Percentiles rank a stretch among this genome's conserved stretches.
phyloP scores from a whole-genome alignment of 2,329 filamentous ascomycete genomes.

The Nothophoma quercina region DNA sequence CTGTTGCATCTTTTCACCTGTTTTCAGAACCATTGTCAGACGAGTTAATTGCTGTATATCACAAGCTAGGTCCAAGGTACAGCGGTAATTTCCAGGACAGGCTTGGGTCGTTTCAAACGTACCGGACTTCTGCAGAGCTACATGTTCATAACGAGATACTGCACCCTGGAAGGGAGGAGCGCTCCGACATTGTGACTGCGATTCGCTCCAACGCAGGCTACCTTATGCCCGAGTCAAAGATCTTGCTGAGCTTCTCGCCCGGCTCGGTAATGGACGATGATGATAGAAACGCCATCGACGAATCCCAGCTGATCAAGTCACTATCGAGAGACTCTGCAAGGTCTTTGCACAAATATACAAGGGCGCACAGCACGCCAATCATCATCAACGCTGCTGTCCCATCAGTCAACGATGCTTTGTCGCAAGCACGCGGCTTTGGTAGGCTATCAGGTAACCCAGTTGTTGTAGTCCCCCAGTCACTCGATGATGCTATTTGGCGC shows the following conservation, averaged over 20 bases:
- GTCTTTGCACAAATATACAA: conserved; percentile 72
- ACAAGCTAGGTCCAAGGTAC: conserved; percentile 87
- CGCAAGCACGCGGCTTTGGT: conserved; percentile 79
- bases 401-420: conserved; percentile 87
- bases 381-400: conserved; percentile 89
- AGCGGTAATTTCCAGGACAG: conserved; percentile 97
- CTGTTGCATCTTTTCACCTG: conserved; percentile 85
- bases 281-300: conserved; percentile 73
- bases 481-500: conserved; percentile 93
- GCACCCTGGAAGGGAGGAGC: conserved; percentile 87
- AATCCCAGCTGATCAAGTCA: conserved; percentile 77
- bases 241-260: conserved; percentile 84
- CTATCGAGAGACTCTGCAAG: conserved; percentile 76
- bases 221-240: conserved; percentile 80
- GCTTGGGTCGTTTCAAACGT: conserved; percentile 94
- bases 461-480: conserved; percentile 78
- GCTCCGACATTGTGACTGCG: conserved; percentile 88
- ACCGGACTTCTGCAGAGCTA: conserved; percentile 87
- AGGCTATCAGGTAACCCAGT: conserved; percentile 84
- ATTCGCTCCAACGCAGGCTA: conserved; percentile 85
- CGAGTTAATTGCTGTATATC: conserved; percentile 89
- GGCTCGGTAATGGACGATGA: conserved; percentile 82
- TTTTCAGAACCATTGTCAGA: conserved; percentile 89
- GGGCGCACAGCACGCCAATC: conserved; percentile 77
- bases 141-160: conserved; percentile 91